Evolutionary conservation across 768 basidiomycete species (phyloP).

Genomic region (Tylopilus balloui): DNA sequence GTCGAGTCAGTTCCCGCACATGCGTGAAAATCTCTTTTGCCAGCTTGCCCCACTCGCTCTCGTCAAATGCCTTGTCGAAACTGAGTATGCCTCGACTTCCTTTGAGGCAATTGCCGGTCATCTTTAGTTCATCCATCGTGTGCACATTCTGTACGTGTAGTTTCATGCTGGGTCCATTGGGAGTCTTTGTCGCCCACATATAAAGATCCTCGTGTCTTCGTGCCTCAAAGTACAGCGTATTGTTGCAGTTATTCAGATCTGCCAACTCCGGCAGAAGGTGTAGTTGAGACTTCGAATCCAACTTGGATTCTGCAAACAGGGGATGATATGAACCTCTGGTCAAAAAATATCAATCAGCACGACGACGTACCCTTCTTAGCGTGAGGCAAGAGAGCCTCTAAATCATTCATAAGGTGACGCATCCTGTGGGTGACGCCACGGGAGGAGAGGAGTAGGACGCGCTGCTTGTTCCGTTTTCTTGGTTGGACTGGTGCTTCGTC

Average conservation of each 20-base stretch:
- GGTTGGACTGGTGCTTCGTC: conserved; percentile 36
- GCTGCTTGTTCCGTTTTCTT: conserved; percentile 87
- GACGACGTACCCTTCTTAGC: conserved; percentile 83
- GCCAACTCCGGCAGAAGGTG: conserved; percentile 92
- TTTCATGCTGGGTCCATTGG: conserved; percentile 96
- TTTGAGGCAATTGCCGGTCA: conserved; percentile 98
- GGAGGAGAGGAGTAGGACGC: conserved; percentile 88
- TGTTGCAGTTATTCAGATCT: conserved; percentile 97
- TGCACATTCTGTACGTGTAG: conserved; percentile 98
- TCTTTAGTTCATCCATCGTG: conserved; percentile 99
- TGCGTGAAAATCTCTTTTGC: conserved; percentile 94
- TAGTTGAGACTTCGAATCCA: conserved; percentile 94
- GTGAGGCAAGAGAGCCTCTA: conserved; percentile 87
- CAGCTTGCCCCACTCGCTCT: conserved; percentile 78
- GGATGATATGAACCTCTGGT: not conserved
- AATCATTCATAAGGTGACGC: conserved; percentile 94
- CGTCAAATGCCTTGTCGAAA: conserved; percentile 89
- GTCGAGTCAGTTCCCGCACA: conserved; percentile 42
- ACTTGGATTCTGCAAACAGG: conserved; percentile 73
- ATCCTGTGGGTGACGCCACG: conserved; percentile 94
- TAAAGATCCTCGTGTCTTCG: conserved; percentile 94
- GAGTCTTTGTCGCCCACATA: conserved; percentile 93
- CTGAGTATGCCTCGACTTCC: conserved; percentile 89
- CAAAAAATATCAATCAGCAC: not conserved
- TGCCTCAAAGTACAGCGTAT: conserved; percentile 95